phyloP scores from a whole-genome alignment of 768 basidiomycete genomes.

The Podaxis mareebaensis region DNA sequence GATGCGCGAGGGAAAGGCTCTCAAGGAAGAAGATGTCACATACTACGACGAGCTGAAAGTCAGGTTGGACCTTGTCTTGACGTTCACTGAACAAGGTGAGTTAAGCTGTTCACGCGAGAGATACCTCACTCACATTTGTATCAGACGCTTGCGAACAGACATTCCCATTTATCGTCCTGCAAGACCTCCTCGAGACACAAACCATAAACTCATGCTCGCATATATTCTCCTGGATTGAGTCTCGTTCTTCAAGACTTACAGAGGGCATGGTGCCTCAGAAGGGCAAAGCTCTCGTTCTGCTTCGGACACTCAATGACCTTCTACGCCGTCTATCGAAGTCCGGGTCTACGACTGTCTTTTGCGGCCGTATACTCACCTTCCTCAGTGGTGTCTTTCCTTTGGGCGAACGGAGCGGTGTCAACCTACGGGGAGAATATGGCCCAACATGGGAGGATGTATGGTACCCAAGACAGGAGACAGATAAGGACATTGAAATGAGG shows the following conservation, averaged over 20 bases:
- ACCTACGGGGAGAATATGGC: conserved; percentile 85
- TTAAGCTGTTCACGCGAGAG: conserved; percentile 6
- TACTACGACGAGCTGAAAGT: conserved; percentile 66
- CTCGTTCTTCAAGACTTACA: conserved; percentile 67
- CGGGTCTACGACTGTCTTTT: conserved; percentile 82
- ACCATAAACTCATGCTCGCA: conserved; percentile 85
- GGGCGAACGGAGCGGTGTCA: conserved; percentile 89
- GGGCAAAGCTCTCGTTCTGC: conserved; percentile 82
- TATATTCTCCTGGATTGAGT: conserved; percentile 88
- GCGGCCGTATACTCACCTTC: conserved; percentile 87
- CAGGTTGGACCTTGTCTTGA: conserved; percentile 71
- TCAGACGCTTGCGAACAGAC: conserved; percentile 77
- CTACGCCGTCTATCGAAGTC: conserved; percentile 85
- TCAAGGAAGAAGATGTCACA: conserved; percentile 47
- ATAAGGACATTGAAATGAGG: conserved; percentile 31
- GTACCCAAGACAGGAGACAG: conserved; percentile 28
- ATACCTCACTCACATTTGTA: not conserved
- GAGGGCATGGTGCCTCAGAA: conserved; percentile 82
- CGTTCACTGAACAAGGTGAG: conserved; percentile 77
- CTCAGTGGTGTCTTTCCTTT: conserved; percentile 84
- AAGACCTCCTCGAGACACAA: conserved; percentile 83
- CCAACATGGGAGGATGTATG: conserved; percentile 73
- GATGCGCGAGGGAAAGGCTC: conserved; percentile 68
- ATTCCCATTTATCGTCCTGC: conserved; percentile 72
- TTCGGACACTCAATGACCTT: conserved; percentile 86